A percentile compares a stretch with the other conserved stretches of the same genome.
phyloP scores from a whole-genome alignment of 2,329 filamentous ascomycete species.

The Aspergillus hiratsukae region DNA sequence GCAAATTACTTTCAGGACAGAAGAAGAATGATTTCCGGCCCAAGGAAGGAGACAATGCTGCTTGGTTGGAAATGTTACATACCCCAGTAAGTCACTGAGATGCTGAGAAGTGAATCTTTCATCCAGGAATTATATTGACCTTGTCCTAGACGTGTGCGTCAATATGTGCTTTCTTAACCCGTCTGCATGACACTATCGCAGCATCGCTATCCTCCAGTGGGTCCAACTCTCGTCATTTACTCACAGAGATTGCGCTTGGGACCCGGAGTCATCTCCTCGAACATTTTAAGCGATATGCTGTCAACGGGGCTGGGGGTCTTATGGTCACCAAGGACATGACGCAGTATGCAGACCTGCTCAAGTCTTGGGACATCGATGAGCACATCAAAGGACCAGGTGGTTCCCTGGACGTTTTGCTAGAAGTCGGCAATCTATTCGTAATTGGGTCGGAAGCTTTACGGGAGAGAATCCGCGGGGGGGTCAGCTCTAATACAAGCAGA shows the following conservation, averaged over 20 bases:
- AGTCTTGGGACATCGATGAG: slow-evolving; percentile 71
- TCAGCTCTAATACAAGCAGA: slow-evolving; percentile 43
- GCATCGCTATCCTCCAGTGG: slow-evolving; percentile 61
- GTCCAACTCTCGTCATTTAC: slow-evolving; percentile 76
- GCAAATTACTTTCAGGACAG: slow-evolving; percentile 67
- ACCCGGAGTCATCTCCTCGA: slow-evolving; percentile 76
- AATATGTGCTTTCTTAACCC: slow-evolving; percentile 74
- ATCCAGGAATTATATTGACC: not conserved
- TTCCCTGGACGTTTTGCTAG: slow-evolving; percentile 78
- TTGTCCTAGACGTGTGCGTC: slow-evolving; percentile 62
- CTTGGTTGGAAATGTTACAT: slow-evolving; percentile 68
- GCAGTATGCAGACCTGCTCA: slow-evolving; percentile 81
- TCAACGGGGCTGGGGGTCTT: slow-evolving; percentile 87
- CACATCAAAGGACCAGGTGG: slow-evolving; percentile 48
- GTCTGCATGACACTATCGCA: slow-evolving; percentile 58
- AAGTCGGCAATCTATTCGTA: slow-evolving; percentile 94
- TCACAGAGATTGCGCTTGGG: slow-evolving; percentile 75
- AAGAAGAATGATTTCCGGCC: slow-evolving; percentile 88
- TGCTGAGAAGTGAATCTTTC: not conserved
- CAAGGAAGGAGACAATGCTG: slow-evolving; percentile 63
- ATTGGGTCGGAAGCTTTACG: slow-evolving; percentile 75
- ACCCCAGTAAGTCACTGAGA: slow-evolving; percentile 52
- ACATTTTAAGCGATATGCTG: slow-evolving; percentile 90
- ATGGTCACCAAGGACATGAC: slow-evolving; percentile 96
- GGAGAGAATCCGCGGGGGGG: slow-evolving; percentile 61